Base-by-base conservation (phyloP, 768 basidiomycete species). In the Suillus cothurnatus region DNA sequence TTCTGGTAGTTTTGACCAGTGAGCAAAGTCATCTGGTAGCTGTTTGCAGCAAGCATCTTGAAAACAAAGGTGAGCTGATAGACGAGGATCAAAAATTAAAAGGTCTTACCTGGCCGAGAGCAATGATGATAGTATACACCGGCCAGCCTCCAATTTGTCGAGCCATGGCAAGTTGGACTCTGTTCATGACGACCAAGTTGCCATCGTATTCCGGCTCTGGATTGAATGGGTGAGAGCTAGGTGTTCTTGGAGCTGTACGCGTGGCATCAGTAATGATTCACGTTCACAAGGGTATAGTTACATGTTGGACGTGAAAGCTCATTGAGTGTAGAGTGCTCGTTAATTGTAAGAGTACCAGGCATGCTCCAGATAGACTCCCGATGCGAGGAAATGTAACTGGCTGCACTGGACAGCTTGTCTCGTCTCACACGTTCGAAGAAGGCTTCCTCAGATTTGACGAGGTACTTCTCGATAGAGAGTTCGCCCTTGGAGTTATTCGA, bases 11-110 rank as follows among this genome's bases (percentile, higher is more conserved):
- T 95, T 71, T 90, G 87, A 61, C 95, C 95, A 23, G 92, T 90
- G 23, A 97, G 83, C 41, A 97, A 79, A 21, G 94, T 96, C 72
- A 97, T 92, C 78, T 97, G 95, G 86, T 96, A 97, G 72, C 94
- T 96, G 36, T 93, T 94, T 4, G 94, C 94, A 64, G 90, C 88
- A 68, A 95, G 78, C 91, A 95, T 94, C 86, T 91, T 69, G 9
- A 57, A 63, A 59, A 31, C 17, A 17, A 34, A 65, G 49, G 31
- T 31, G 23, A 38, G 41, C 71, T 41, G 69, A 64, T 43, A 9
- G 34, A 52, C 15, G 32, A 14, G 38, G 39, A 36, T 31, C 14
- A 21, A 62, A 21, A 19, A n/a, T 14, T 8, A 1, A 41, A 19
- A 28, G 34, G 50, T 70, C 84, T 55, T 57, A 87, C 86, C 82